Conservation (phyloP, 1,284 basidiomycete genomes). For the Waitea zeae region DNA sequence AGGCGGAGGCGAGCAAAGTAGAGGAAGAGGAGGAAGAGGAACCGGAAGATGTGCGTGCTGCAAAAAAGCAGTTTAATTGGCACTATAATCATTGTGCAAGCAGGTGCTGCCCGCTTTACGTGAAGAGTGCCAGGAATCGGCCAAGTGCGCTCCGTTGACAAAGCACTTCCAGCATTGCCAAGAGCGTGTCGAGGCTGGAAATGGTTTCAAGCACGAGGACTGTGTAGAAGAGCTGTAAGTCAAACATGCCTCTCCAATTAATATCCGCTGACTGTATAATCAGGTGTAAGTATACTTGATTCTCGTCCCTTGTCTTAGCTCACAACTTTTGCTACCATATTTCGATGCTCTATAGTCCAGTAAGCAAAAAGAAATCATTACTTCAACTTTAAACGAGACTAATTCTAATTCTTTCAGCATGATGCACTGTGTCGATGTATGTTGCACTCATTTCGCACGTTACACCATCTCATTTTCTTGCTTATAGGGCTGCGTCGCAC, state of each 20-base stretch:
- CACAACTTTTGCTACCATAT: slow-evolving; percentile 9
- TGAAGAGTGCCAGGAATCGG: slow-evolving; percentile 56
- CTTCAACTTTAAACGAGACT: slow-evolving; percentile 1
- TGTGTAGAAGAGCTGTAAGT: slow-evolving; percentile 79
- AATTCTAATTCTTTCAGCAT: slow-evolving; percentile 26
- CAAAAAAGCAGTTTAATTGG: too few species aligned
- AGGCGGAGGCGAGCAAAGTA: slow-evolving; percentile 23
- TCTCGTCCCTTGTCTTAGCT: slow-evolving; percentile 3
- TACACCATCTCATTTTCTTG: slow-evolving; percentile 5
- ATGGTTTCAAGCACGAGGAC: slow-evolving; percentile 78
- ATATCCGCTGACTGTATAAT: slow-evolving; percentile 3
- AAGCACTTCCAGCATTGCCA: slow-evolving; percentile 87
- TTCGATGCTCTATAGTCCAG: slow-evolving; percentile 35
- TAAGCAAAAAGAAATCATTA: slow-evolving; percentile 23
- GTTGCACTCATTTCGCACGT: slow-evolving; percentile 12
- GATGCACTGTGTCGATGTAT: slow-evolving; percentile 84
- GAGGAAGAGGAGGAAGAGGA: slow-evolving; percentile 43
- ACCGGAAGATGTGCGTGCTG: slow-evolving; percentile 61
- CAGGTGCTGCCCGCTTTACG: slow-evolving; percentile 52
- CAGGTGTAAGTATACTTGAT: slow-evolving; percentile 29
- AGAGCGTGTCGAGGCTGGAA: slow-evolving; percentile 67
- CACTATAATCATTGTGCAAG: neutral
- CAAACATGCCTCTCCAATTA: slow-evolving; percentile 10
- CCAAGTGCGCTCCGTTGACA: slow-evolving; percentile 52
- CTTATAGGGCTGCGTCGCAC: slow-evolving; percentile 53